Evolutionary conservation across 2,329 filamentous ascomycete genomes (phyloP).

Genomic region (Fusarium haematococcum): DNA sequence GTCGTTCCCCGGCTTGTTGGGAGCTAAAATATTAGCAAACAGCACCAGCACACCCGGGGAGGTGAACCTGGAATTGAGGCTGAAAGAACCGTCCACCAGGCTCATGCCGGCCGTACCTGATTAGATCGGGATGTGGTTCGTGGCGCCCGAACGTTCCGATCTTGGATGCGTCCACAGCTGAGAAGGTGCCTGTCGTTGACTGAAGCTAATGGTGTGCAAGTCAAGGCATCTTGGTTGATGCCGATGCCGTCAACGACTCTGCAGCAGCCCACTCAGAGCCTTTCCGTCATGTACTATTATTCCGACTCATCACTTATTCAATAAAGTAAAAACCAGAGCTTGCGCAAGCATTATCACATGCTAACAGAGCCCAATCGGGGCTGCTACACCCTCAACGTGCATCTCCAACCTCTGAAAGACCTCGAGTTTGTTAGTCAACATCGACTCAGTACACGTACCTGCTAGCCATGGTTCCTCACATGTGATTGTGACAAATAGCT

Average conservation of each 20-base stretch:
- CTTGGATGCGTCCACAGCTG: background rate
- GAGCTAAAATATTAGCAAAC: constrained; percentile 6
- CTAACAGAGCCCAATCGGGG: constrained; percentile 1
- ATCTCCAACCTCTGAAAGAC: background rate
- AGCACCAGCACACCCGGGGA: background rate
- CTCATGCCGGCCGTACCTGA: constrained; percentile 5
- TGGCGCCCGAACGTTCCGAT: constrained; percentile 23
- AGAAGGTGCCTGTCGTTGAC: background rate
- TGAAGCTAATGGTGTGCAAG: constrained; percentile 2
- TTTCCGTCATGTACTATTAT: background rate
- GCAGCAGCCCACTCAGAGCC: background rate
- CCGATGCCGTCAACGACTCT: background rate
- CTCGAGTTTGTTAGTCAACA: constrained; percentile 5
- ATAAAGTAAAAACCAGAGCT: background rate
- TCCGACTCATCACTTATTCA: background rate
- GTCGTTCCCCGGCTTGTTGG: constrained; percentile 1
- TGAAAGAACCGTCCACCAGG: constrained; percentile 10
- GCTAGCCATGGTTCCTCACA: constrained; percentile 10
- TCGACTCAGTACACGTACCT: background rate
- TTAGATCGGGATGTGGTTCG: constrained; percentile 17
- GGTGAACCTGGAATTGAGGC: constrained; percentile 24
- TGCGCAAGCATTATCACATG: constrained; percentile 29
- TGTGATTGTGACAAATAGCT: constrained; percentile 16
- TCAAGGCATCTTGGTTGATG: constrained; percentile 6
- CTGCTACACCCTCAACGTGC: constrained; percentile 6